A percentile compares a stretch with the other conserved stretches of the same genome.
Conservation (phyloP, 129 eudicot species). For the Centella asiatica region DNA sequence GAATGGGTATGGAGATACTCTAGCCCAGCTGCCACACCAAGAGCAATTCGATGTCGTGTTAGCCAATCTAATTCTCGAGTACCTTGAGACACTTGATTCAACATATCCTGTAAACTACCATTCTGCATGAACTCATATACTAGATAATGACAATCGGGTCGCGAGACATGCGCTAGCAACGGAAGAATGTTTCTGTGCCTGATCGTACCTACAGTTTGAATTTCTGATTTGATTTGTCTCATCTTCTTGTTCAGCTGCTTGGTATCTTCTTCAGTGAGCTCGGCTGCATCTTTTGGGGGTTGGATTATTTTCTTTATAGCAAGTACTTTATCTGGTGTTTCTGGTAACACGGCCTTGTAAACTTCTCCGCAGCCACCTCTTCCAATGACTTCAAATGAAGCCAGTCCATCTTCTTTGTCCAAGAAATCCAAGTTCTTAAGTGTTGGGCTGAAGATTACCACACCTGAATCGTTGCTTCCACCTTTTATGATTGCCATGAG, state of each 20-base stretch:
- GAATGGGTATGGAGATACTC: slow-evolving; percentile 72
- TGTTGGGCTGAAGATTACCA: slow-evolving; percentile 51
- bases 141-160: slow-evolving; percentile 68
- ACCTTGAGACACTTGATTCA: slow-evolving; percentile 45
- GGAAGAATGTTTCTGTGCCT: slow-evolving; percentile 76
- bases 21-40: slow-evolving; percentile 76
- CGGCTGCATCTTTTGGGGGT: slow-evolving; percentile 60
- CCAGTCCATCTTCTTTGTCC: slow-evolving; percentile 72
- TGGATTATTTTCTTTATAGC: slow-evolving; percentile 74
- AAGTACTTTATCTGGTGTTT: slow-evolving; percentile 44
- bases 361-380: slow-evolving; percentile 93
- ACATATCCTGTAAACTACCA: slow-evolving; percentile 70
- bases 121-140: slow-evolving; percentile 94
- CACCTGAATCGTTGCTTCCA: slow-evolving; percentile 25
- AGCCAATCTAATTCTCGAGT: slow-evolving; percentile 56
- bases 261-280: slow-evolving; percentile 66
- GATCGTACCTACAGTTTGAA: slow-evolving; percentile 75
- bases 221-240: slow-evolving; percentile 81
- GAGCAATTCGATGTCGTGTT: slow-evolving; percentile 41
- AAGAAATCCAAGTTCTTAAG: slow-evolving; percentile 72
- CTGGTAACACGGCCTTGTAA: slow-evolving; percentile 58
- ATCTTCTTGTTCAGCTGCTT: slow-evolving; percentile 60
- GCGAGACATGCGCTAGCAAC: slow-evolving; percentile 66
- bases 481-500: slow-evolving; percentile 30
- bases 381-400: slow-evolving; percentile 50